Conservation (phyloP, 2,329 filamentous ascomycete species). For the Niveomyces coronatus region DNA sequence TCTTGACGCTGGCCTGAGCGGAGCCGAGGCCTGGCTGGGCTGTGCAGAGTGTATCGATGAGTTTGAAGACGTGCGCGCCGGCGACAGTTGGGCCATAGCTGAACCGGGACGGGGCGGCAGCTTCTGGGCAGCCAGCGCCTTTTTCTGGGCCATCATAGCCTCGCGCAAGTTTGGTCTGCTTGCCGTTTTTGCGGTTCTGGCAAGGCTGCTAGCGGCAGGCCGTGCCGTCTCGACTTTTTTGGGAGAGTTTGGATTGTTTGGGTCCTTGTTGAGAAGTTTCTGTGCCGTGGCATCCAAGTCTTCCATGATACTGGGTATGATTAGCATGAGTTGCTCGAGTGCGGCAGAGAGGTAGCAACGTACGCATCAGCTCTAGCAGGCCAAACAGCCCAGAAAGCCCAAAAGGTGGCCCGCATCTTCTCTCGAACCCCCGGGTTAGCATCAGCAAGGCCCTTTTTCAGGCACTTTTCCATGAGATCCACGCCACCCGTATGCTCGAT, state of each 20-base stretch:
- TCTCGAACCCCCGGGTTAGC: slow-evolving; percentile 85
- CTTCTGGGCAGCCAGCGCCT: slow-evolving; percentile 41
- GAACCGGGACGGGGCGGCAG: slow-evolving; percentile 50
- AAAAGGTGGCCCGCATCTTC: slow-evolving; percentile 75
- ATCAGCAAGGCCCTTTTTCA: slow-evolving; percentile 82
- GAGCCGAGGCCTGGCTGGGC: slow-evolving; percentile 13
- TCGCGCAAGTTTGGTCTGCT: slow-evolving; percentile 65
- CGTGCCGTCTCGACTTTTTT: slow-evolving; percentile 42
- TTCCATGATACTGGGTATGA: slow-evolving; percentile 55
- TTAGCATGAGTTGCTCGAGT: slow-evolving; percentile 18
- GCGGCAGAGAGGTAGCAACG: slow-evolving; percentile 24
- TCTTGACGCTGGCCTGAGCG: slow-evolving; percentile 26
- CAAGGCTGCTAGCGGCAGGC: slow-evolving; percentile 49
- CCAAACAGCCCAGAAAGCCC: slow-evolving; percentile 72
- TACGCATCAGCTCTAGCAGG: slow-evolving; percentile 64
- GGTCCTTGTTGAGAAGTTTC: slow-evolving; percentile 70
- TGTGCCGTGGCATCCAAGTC: slow-evolving; percentile 69
- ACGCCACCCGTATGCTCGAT: slow-evolving; percentile 78
- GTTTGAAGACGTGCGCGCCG: slow-evolving; percentile 32
- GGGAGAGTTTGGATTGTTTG: slow-evolving; percentile 66
- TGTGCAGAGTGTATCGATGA: slow-evolving; percentile 19
- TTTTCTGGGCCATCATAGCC: slow-evolving; percentile 75
- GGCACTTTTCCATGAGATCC: slow-evolving; percentile 74
- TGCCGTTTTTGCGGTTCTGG: slow-evolving; percentile 49
- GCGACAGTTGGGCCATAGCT: slow-evolving; percentile 52